Evolutionary conservation across 2,329 filamentous ascomycete species (phyloP).

Genomic region (Aspergillus spinulosporus): DNA sequence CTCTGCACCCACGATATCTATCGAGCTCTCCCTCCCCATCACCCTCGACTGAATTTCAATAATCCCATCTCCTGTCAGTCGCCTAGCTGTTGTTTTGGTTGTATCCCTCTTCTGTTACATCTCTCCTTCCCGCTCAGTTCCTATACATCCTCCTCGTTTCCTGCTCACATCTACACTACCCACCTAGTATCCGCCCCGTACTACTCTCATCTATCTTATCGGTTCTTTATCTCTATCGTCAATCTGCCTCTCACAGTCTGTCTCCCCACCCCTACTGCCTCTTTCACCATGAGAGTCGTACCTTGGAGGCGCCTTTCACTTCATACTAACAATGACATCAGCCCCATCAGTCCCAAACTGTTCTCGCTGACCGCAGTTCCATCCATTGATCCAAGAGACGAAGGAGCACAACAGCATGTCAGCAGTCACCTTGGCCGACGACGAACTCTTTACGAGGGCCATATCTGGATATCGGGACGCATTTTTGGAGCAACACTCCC

Average conservation of each 20-base stretch:
- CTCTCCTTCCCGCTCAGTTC: constrained; percentile 12
- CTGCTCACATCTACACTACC: not conserved
- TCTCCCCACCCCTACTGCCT: constrained; percentile 4
- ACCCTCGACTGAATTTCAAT: constrained; percentile 1
- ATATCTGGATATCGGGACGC: constrained; percentile 44
- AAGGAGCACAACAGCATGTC: constrained; percentile 33
- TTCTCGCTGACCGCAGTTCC: constrained; percentile 37
- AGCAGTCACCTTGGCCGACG: constrained; percentile 37
- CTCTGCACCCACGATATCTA: constrained; percentile 10
- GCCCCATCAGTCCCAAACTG: constrained; percentile 12
- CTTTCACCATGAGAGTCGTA: not conserved
- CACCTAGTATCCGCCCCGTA: constrained; percentile 3
- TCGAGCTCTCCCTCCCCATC: constrained; percentile 16
- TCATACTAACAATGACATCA: constrained; percentile 14
- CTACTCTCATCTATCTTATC: constrained; percentile 4
- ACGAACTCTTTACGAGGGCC: constrained; percentile 43
- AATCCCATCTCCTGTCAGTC: constrained; percentile 9
- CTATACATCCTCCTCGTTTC: constrained; percentile 4
- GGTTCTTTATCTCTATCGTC: constrained; percentile 16
- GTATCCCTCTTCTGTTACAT: constrained; percentile 6
- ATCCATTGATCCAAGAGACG: constrained; percentile 14
- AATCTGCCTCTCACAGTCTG: constrained; percentile 11
- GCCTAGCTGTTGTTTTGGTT: not conserved
- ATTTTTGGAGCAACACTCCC: constrained; percentile 44
- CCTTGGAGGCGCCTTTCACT: not conserved